Evolutionary conservation across 2,329 filamentous ascomycete species (phyloP), one percentile per base, ranked within the genome.

Genomic region (Saccharata proteae): DNA sequence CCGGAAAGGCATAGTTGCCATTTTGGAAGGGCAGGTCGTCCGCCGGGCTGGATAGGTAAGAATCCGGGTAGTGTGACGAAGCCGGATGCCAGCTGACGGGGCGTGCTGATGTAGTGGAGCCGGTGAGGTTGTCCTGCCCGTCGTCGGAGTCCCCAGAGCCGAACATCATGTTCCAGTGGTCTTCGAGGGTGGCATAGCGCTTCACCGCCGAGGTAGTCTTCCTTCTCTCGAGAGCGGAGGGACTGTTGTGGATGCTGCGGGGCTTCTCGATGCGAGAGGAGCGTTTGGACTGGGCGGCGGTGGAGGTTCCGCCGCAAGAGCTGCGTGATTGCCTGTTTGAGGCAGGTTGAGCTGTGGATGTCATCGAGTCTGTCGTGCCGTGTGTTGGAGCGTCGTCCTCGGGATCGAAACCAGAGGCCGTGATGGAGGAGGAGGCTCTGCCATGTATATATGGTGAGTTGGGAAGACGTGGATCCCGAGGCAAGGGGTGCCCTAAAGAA

Each of bases 31-130:
- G 20, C 10, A 35, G 17, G 12, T 35, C 22, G 21, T 35, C 29
- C 27, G 28, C 27, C 26, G 31, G 31, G n/a, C 31, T 33, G 22
- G 29, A 36, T 22, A 22, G 15, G 23, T 15, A 27, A 7, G 28
- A 21, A 18, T 32, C 30, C 15, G 54, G 49, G 40, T 61, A 49
- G 19, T 51, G 52, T 36, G 70, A 63, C 7, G 76, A 70, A 14
- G 70, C 69, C 3, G 79, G 77, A 50, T 85, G 80, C 80, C 80
- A 85, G 61, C 79, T 84, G 26, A 81, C 61, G 5, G 80, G 79
- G 24, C 80, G 69, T 19, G 10, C 44, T 25, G 33, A 26, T 12
- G 32, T 26, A 6, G 22, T 18, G 14, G 22, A 16, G 6, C 15
- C 15, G 29, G 11, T 7, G 7, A 13, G 13, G 20, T 28, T 6